Evolutionary conservation across 495 filamentous ascomycete species (phyloP).

Genomic region (Annulohypoxylon moriforme): DNA sequence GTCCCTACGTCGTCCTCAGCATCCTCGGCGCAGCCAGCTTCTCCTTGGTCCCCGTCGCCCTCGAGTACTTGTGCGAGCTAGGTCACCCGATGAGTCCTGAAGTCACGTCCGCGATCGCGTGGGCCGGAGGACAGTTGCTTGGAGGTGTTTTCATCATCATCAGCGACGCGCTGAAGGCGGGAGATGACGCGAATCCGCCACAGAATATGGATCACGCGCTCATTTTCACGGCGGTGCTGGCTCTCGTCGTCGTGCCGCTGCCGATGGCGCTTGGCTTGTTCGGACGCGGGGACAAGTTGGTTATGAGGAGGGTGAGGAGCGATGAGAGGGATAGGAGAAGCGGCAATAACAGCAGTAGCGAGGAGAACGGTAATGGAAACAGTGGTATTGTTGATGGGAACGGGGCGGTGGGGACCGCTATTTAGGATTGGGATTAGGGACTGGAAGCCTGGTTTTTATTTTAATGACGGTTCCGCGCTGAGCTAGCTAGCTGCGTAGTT

Average conservation of each 20-base stretch:
- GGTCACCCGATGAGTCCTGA: slow-evolving; percentile 90
- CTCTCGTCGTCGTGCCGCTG: slow-evolving; percentile 71
- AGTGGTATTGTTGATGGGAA: not conserved
- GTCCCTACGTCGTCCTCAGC: slow-evolving; percentile 75
- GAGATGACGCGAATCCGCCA: slow-evolving; percentile 64
- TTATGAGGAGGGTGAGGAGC: slow-evolving; percentile 65
- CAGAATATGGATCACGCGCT: slow-evolving; percentile 77
- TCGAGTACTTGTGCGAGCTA: slow-evolving; percentile 88
- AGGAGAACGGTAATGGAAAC: not conserved
- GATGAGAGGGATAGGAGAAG: slow-evolving; percentile 39
- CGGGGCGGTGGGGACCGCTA: not conserved
- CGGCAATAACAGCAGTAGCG: not conserved
- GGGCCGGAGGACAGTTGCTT: slow-evolving; percentile 82
- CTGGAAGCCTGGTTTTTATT: too few species aligned
- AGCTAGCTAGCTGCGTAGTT: not conserved
- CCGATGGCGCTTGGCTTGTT: slow-evolving; percentile 74
- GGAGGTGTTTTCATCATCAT: slow-evolving; percentile 87
- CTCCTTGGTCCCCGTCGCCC: slow-evolving; percentile 79
- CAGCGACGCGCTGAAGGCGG: slow-evolving; percentile 80
- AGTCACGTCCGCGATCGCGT: slow-evolving; percentile 82
- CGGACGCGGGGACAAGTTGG: slow-evolving; percentile 64
- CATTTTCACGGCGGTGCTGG: slow-evolving; percentile 80
- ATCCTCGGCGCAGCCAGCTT: slow-evolving; percentile 86
- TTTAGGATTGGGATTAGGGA: not conserved
- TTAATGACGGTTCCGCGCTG: too few species aligned